Percentiles rank a stretch among this genome's conserved stretches.
Conservation (phyloP, 805 yeast species). For the Cyberlindnera xylosilytica region DNA sequence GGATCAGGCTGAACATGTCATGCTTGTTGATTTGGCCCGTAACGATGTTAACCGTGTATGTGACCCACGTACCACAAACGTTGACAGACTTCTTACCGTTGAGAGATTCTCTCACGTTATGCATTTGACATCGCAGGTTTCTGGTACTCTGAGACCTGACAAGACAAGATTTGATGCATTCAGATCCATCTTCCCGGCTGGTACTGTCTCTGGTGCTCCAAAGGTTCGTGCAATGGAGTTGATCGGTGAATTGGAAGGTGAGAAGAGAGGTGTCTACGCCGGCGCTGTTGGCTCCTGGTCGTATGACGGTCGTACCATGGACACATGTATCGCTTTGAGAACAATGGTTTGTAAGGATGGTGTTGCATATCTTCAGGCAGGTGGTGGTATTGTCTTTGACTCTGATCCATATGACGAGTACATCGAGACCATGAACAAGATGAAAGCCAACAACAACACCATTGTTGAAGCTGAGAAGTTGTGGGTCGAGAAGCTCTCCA, state of each 20-base stretch:
- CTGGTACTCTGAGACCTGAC: constrained; percentile 81
- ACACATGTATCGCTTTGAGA: constrained; percentile 95
- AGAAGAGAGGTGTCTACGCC: constrained; percentile 94
- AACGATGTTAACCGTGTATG: constrained; percentile 96
- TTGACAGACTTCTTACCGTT: constrained; percentile 83
- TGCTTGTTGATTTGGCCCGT: constrained; percentile 97
- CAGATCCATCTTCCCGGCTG: constrained; percentile 98
- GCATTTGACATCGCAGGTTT: constrained; percentile 93
- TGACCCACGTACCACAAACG: constrained; percentile 77
- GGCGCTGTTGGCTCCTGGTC: constrained; percentile 99
- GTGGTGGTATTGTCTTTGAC: constrained; percentile 97
- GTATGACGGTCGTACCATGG: constrained; percentile 91
- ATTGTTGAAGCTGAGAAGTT: constrained; percentile 87
- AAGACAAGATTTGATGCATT: constrained; percentile 95
- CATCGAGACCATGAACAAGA: constrained; percentile 94
- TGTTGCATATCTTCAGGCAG: constrained; percentile 91
- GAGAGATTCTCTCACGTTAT: constrained; percentile 96
- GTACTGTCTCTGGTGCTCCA: constrained; percentile 98
- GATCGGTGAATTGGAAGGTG: constrained; percentile 84
- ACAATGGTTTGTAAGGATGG: constrained; percentile 95
- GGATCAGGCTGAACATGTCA: constrained; percentile 97
- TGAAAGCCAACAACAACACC: constrained; percentile 89
- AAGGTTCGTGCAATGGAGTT: constrained; percentile 96
- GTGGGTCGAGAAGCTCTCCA: constrained; percentile 51
- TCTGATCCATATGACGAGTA: constrained; percentile 95